A percentile compares a stretch with the other conserved stretches of the same genome.
Conservation (phyloP, 2,329 filamentous ascomycete species). For the Clonostachys sp. region DNA sequence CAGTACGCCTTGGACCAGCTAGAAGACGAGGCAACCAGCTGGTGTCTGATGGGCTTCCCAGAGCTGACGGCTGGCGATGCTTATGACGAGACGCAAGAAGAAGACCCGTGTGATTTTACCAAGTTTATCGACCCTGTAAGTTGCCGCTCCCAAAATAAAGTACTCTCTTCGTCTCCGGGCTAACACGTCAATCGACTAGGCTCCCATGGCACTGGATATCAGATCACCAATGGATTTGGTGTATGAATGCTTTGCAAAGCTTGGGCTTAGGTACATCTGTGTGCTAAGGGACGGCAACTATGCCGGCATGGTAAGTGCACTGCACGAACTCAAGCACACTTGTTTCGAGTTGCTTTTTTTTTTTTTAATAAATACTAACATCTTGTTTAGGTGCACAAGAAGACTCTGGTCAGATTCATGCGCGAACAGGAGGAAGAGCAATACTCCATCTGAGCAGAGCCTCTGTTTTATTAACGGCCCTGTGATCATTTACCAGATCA, state of each 20-base stretch:
- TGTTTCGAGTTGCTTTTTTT: background rate
- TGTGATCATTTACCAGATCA: no score
- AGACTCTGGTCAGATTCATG: constrained; percentile 92
- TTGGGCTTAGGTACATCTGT: constrained; percentile 89
- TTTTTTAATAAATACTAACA: constrained; percentile 4
- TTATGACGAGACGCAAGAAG: constrained; percentile 61
- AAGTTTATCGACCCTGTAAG: constrained; percentile 82
- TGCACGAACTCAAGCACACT: background rate
- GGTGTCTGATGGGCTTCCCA: constrained; percentile 79
- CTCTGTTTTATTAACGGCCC: no score
- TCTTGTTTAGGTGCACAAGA: constrained; percentile 74
- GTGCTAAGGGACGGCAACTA: constrained; percentile 81
- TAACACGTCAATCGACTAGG: constrained; percentile 33
- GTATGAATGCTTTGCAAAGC: constrained; percentile 93
- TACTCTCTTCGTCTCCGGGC: background rate
- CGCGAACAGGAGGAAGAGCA: constrained; percentile 66
- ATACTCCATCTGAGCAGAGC: background rate
- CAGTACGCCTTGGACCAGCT: constrained; percentile 89
- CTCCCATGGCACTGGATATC: constrained; percentile 84
- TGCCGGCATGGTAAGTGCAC: constrained; percentile 71
- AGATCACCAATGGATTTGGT: constrained; percentile 90
- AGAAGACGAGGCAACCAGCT: constrained; percentile 63
- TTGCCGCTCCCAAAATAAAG: constrained; percentile 3
- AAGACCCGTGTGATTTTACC: constrained; percentile 79
- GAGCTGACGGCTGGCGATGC: constrained; percentile 28